Base-by-base conservation (phyloP, 495 filamentous ascomycete species). In the Hypoxylon lenormandii region DNA sequence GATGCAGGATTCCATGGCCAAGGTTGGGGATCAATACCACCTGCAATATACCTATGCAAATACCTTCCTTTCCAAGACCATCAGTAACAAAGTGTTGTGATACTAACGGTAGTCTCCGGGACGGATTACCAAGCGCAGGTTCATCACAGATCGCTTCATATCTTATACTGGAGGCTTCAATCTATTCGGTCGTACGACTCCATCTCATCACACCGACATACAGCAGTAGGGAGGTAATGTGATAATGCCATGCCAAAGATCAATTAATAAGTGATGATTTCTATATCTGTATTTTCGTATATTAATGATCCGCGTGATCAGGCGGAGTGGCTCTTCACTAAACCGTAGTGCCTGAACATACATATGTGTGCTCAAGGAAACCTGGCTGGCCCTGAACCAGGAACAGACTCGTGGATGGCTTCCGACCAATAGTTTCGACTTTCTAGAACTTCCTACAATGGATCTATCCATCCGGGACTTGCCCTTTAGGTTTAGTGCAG, bases 151-250 rank as follows among this genome's bases (percentile, higher is more conserved):
- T 59, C 48, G 54, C 52, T 50, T 18, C 5, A 22, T 46, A n/a
- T 21, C 10, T n/a, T 38, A 38, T 3, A 11, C 10, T 12, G 10
- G 13, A 42, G 12, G 4, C 38, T 16, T 61, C 57, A 57, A 62
- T 62, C 3, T 59, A 64, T 59, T 43, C 22, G 54, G 56, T 48
- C 66, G 28, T 70, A 64, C 56, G 66, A 70, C 19, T 60, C 10
- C 33, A 19, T 22, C 46, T 57, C 61, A 43, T 45, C 61, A 45
- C 52, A 19, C 22, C 26, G 40, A 55, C 33, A 49, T 16, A 7
- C 30, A 6, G 7, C 15, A 1, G 38, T 6, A 18, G n/a, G 10
- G 42, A 45, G n/a, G 28, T 7, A 54, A 38, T 46, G 30, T 63
- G 49, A 28, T 46, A 48, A 48, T 63, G 33, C 33, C 19, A 15